These are phyloP conservation scores for Nadsonia fulvescens DNA, from an alignment of 805 yeast genomes.

Conservation along the genomic window DNA sequence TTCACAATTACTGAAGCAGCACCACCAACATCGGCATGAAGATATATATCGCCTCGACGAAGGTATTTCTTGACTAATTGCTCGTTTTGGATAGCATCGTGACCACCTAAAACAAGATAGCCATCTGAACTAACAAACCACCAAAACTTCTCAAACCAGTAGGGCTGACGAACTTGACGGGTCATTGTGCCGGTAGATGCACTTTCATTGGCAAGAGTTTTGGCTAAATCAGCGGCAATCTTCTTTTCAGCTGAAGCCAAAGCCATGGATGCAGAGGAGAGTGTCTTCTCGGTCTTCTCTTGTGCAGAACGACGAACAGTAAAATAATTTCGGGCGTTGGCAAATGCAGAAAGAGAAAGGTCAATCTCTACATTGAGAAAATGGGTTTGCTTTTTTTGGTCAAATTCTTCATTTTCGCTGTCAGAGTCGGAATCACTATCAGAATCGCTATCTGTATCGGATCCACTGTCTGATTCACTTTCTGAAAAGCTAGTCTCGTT, in stretches of 20 bases:
- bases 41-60: slow-evolving; percentile 51
- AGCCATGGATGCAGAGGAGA: slow-evolving; percentile 58
- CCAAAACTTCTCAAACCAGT: slow-evolving; percentile 83
- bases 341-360: slow-evolving; percentile 57
- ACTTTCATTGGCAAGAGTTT: slow-evolving; percentile 36
- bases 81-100: slow-evolving; percentile 65
- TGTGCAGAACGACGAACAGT: slow-evolving; percentile 58
- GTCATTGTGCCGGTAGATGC: too few species aligned
- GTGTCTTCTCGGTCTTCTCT: slow-evolving; percentile 65
- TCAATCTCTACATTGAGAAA: slow-evolving; percentile 46
- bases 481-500: slow-evolving; percentile 10
- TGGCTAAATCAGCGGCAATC: slow-evolving; percentile 53
- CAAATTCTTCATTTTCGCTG: slow-evolving; percentile 14
- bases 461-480: slow-evolving; percentile 17
- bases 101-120: slow-evolving; percentile 70
- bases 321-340: slow-evolving; percentile 73
- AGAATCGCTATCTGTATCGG: slow-evolving; percentile 22
- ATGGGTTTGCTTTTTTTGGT: slow-evolving; percentile 3
- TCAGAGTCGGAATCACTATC: slow-evolving; percentile 18
- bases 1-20: slow-evolving; percentile 63
- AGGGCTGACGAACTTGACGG: slow-evolving; percentile 37
- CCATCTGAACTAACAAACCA: slow-evolving; percentile 94
- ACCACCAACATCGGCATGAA: slow-evolving; percentile 57
- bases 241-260: slow-evolving; percentile 67
- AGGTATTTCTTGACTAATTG: slow-evolving; percentile 65